These are phyloP conservation scores for Byssochlamys sp. DNA, from an alignment of 2,329 filamentous ascomycete genomes.

Conservation along the genomic window DNA sequence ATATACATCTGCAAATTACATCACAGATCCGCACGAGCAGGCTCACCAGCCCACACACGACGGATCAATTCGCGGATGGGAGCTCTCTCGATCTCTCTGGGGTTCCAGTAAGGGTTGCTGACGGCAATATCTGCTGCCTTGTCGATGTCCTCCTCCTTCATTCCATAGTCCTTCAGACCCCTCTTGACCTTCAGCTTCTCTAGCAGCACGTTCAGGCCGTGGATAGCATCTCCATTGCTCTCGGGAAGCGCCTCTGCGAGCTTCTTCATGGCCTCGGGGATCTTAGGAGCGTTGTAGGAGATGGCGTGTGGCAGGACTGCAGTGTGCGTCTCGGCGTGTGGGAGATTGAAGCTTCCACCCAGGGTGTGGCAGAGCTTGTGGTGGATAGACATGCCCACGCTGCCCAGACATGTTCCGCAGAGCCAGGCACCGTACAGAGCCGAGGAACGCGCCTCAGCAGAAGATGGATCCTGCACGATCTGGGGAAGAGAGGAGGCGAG, in stretches of 20 bases:
- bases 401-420: conserved; percentile 52
- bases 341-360: conserved; percentile 54
- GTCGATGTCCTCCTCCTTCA: conserved; percentile 53
- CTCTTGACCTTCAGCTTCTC: conserved; percentile 45
- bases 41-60: conserved; percentile 53
- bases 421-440: conserved; percentile 58
- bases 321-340: conserved; percentile 58
- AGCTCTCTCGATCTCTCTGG: conserved; percentile 43
- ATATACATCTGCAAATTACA: conserved; percentile 3
- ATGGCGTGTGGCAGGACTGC: conserved; percentile 54
- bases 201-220: conserved; percentile 48
- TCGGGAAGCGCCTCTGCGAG: conserved; percentile 47
- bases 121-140: conserved; percentile 51
- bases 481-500: conserved; percentile 47
- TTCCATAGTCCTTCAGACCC: conserved; percentile 46
- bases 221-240: conserved; percentile 49
- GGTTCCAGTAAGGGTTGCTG: conserved; percentile 52
- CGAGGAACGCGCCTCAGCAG: conserved; percentile 38
- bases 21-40: conserved; percentile 44
- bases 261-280: conserved; percentile 44
- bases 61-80: conserved; percentile 48
- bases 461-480: conserved; percentile 40
- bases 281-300: conserved; percentile 51
- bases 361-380: conserved; percentile 60
- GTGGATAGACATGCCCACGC: conserved; percentile 54